phyloP scores from a whole-genome alignment of 176 grass and related monocot genomes.

The Zea mays region DNA sequence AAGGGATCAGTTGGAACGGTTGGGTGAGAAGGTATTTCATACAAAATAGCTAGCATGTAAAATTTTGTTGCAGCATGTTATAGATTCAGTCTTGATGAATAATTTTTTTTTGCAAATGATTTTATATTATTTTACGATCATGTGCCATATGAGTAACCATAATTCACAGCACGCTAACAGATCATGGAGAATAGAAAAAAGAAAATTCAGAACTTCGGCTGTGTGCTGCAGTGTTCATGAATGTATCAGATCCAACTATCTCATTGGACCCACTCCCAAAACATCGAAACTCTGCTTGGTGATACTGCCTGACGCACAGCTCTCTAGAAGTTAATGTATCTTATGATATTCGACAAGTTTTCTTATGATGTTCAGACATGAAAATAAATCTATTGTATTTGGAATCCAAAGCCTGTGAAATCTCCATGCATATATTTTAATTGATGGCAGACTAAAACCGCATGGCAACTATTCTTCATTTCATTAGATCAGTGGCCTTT shows the following conservation, averaged over 20 bases:
- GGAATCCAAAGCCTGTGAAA: not conserved
- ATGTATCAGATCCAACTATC: constrained; percentile 19
- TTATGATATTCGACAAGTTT: not conserved
- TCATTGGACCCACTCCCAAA: constrained; percentile 11
- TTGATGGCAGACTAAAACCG: not conserved
- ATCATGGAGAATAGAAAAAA: not conserved
- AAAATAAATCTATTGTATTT: not conserved
- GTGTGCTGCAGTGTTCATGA: not conserved
- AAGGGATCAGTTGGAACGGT: no score
- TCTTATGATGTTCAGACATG: not conserved
- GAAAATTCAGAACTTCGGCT: constrained; percentile 18
- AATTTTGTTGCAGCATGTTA: not conserved
- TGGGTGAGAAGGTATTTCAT: no score
- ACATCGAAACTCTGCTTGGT: constrained; percentile 14
- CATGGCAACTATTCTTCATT: not conserved
- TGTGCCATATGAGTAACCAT: constrained; percentile 2
- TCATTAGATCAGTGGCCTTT: not conserved
- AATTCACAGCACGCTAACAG: constrained; percentile 13
- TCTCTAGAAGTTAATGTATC: constrained; percentile 6
- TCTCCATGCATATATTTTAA: not conserved
- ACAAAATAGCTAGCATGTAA: not conserved
- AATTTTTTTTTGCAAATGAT: not conserved
- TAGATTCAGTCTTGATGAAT: constrained; percentile 3
- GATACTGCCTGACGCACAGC: constrained; percentile 2
- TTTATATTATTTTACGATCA: not conserved